Evolutionary conservation across 805 yeast species (phyloP).

Genomic region (Cyberlindnera veronae): DNA sequence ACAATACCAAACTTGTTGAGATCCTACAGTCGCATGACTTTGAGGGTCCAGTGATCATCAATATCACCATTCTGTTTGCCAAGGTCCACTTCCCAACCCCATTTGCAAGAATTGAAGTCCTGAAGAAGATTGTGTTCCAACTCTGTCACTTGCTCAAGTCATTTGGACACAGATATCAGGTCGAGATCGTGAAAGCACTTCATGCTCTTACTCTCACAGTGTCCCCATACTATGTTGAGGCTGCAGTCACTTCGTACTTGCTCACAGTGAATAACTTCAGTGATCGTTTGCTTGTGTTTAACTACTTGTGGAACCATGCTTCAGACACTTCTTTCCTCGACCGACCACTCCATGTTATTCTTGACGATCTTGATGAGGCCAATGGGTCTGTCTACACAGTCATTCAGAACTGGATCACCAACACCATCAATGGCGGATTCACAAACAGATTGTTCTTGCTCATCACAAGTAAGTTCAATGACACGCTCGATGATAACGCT

Average conservation of each 20-base stretch:
- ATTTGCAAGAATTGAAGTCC: constrained; percentile 21
- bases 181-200: constrained; percentile 64
- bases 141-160: constrained; percentile 18
- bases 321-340: constrained; percentile 46
- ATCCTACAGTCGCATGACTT: constrained; percentile 21
- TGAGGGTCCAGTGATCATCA: constrained; percentile 22
- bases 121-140: constrained; percentile 19
- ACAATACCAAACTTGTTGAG: constrained; percentile 32
- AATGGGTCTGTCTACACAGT: constrained; percentile 41
- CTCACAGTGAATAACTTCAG: constrained; percentile 36
- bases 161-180: constrained; percentile 50
- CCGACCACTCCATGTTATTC: constrained; percentile 61
- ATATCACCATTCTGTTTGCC: constrained; percentile 30
- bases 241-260: constrained; percentile 60
- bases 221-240: constrained; percentile 60
- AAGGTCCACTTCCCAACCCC: constrained; percentile 27
- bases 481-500: constrained; percentile 55
- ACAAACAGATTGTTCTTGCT: constrained; percentile 58
- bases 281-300: constrained; percentile 51
- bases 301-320: constrained; percentile 74
- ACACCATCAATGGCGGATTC: constrained; percentile 47
- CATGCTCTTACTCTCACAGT: constrained; percentile 57
- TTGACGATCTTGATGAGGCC: constrained; percentile 56
- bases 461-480: constrained; percentile 51
- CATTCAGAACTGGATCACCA: constrained; percentile 48